Percentiles rank a stretch among this genome's conserved stretches.
phyloP scores from a whole-genome alignment of 2,329 filamentous ascomycete species.

The Pseudogymnoascus sp. region DNA sequence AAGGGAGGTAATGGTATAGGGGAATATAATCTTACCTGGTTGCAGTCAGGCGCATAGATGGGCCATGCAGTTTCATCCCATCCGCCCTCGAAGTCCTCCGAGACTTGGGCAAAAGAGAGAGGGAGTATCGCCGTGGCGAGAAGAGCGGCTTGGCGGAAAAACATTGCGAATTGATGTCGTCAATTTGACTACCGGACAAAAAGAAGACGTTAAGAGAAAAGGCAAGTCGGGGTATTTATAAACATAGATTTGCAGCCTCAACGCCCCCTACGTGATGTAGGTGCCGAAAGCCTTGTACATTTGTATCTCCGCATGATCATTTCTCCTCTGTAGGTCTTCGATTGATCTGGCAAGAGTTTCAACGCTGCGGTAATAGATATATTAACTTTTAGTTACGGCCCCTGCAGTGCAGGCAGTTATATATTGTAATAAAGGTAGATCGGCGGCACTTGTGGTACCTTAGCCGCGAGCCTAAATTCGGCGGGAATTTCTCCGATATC shows the following conservation, averaged over 20 bases:
- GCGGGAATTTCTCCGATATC: neutral
- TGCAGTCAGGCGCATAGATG: constrained; percentile 52
- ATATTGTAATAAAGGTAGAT: constrained; percentile 4
- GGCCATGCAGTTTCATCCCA: constrained; percentile 52
- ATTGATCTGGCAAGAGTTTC: constrained; percentile 21
- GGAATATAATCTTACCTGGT: constrained; percentile 33
- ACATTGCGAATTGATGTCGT: constrained; percentile 23
- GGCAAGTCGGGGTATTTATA: constrained; percentile 25
- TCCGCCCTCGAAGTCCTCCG: constrained; percentile 50
- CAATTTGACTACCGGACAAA: constrained; percentile 11
- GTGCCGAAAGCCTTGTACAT: constrained; percentile 17
- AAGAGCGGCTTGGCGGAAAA: constrained; percentile 38
- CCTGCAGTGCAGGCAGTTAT: constrained; percentile 6
- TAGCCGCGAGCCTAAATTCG: constrained; percentile 1
- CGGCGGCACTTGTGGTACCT: neutral
- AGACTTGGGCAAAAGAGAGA: constrained; percentile 39
- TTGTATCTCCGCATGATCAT: constrained; percentile 13
- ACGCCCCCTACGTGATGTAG: constrained; percentile 17
- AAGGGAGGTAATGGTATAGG: neutral
- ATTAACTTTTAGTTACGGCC: constrained; percentile 17
- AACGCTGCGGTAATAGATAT: constrained; percentile 24
- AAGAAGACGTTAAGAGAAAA: constrained; percentile 15
- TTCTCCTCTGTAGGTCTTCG: constrained; percentile 10
- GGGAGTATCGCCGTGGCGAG: constrained; percentile 41
- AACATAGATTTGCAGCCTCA: constrained; percentile 19